Conservation (phyloP, 768 basidiomycete genomes). For the Kwoniella sp. region DNA sequence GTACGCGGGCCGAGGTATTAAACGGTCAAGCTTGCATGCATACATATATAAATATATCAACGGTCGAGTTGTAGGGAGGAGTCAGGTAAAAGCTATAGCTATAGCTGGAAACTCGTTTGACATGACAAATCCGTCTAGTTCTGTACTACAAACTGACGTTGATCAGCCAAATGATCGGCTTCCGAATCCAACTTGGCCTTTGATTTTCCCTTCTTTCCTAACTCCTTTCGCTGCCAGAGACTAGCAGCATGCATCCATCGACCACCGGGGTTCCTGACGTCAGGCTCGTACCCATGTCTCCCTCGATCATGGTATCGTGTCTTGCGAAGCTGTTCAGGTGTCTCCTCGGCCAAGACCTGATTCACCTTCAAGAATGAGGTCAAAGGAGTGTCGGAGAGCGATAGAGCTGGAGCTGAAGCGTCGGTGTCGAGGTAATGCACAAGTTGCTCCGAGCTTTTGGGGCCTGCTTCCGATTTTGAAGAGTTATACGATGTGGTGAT, state of each 20-base stretch:
- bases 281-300: neutral
- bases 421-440: slow-evolving; percentile 7
- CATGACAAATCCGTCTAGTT: too few species aligned
- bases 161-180: too few species aligned
- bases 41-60: too few species aligned
- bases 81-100: too few species aligned
- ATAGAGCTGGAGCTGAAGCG: slow-evolving; percentile 8
- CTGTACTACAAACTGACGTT: neutral
- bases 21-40: too few species aligned
- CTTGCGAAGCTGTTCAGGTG: slow-evolving; percentile 1
- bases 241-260: slow-evolving; percentile 14
- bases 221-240: slow-evolving; percentile 12
- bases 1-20: too few species aligned
- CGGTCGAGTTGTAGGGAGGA: too few species aligned
- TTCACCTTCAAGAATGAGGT: neutral
- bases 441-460: too few species aligned
- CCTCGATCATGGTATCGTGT: neutral
- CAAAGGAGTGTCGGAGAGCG: neutral
- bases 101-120: too few species aligned
- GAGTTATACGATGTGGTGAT: neutral
- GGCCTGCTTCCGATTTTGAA: neutral
- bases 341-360: slow-evolving; percentile 3
- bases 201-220: neutral
- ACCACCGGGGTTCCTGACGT: slow-evolving; percentile 2
- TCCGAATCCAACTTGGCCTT: too few species aligned